phyloP scores from a whole-genome alignment of 352 stramenopile species.

The Globisporangium cylindrosporum region DNA sequence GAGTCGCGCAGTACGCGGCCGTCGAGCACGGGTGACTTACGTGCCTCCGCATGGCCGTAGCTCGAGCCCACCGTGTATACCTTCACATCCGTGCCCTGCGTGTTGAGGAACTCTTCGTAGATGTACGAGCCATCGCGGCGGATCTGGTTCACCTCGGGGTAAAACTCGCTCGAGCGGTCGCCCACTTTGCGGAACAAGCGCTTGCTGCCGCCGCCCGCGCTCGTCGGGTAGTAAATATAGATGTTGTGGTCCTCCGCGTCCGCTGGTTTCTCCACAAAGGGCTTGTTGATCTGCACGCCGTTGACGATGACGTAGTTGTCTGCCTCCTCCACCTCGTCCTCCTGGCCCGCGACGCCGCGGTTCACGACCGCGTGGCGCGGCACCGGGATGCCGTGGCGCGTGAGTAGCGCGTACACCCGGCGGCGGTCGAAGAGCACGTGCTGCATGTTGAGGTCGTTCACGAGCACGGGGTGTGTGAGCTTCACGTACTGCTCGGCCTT shows the following conservation, averaged over 20 bases:
- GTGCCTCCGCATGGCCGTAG: conserved; percentile 98
- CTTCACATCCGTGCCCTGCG: conserved; percentile 99
- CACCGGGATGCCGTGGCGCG: conserved; percentile 93
- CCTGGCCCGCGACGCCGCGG: conserved; percentile 82
- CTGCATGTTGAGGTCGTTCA: conserved; percentile 99
- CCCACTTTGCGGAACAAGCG: conserved; percentile 98
- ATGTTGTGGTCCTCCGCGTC: conserved; percentile 99
- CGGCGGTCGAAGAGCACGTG: conserved; percentile 94
- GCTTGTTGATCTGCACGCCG: conserved; percentile 97
- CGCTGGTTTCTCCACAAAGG: conserved; percentile 99
- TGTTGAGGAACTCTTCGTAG: conserved; percentile 99
- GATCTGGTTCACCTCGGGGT: conserved; percentile 96
- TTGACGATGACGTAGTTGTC: conserved; percentile 91
- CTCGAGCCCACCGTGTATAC: conserved; percentile 98
- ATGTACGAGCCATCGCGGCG: conserved; percentile 95
- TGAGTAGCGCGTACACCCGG: conserved; percentile 95
- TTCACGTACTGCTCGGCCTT: conserved; percentile 97
- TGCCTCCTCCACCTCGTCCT: conserved; percentile 69
- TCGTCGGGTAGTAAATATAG: conserved; percentile 99
- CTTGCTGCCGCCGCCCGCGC: conserved; percentile 97
- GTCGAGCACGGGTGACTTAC: conserved; percentile 98
- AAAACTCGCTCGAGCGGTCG: conserved; percentile 94
- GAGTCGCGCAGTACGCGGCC: conserved; percentile 92
- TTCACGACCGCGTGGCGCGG: conserved; percentile 95
- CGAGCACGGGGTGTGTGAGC: conserved; percentile 92